Conservation (phyloP, 2,329 filamentous ascomycete genomes). For the Aspergillus aculeatinus region DNA sequence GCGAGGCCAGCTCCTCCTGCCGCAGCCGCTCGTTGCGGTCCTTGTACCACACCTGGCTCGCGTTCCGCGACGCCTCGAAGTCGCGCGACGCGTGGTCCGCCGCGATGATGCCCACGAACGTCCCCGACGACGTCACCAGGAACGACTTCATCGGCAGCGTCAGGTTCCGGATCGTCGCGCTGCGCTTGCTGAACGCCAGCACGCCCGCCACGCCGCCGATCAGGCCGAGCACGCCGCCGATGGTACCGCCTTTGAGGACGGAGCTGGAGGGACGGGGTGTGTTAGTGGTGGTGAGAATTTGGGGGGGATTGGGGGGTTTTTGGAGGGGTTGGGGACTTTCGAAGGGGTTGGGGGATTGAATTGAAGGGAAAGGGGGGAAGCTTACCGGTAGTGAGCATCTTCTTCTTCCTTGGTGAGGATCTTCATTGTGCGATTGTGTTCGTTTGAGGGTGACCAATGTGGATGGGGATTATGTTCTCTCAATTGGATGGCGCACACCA, state of each 20-base stretch:
- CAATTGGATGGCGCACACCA: neutral
- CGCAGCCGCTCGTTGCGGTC: conserved; percentile 57
- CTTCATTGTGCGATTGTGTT: conserved; percentile 68
- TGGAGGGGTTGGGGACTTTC: neutral
- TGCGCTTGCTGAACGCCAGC: conserved; percentile 66
- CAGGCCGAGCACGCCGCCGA: conserved; percentile 70
- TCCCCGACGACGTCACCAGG: conserved; percentile 76
- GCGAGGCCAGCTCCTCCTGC: conserved; percentile 55
- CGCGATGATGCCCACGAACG: conserved; percentile 82
- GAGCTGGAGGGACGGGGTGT: conserved; percentile 43
- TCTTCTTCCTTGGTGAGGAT: conserved; percentile 93
- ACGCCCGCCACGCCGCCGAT: conserved; percentile 67
- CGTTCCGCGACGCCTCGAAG: conserved; percentile 71
- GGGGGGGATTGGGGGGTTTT: conserved; percentile 3
- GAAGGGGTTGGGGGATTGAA: conserved; percentile 3
- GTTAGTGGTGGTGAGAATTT: conserved; percentile 8
- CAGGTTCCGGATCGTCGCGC: conserved; percentile 73
- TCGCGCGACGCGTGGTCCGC: conserved; percentile 72
- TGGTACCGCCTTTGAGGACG: conserved; percentile 74
- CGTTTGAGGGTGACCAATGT: conserved; percentile 17
- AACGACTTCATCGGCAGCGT: conserved; percentile 90
- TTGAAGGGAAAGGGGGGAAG: neutral
- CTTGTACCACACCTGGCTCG: conserved; percentile 66
- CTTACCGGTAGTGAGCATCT: conserved; percentile 72
- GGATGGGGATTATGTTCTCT: conserved; percentile 2